Conservation (phyloP, 345 rosid genomes). For the Eucalyptus pauciflora region DNA sequence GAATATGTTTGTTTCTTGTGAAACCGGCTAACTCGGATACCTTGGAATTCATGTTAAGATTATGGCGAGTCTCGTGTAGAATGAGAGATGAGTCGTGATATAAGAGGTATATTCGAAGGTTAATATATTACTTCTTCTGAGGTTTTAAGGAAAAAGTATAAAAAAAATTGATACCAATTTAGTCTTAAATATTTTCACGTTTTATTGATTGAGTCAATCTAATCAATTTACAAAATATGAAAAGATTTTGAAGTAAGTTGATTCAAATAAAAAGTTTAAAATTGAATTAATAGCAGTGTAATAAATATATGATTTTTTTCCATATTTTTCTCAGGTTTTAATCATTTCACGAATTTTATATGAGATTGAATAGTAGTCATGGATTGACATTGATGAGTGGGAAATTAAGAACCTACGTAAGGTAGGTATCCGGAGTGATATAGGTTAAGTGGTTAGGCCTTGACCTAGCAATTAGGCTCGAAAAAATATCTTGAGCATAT, state of each 20-base stretch:
- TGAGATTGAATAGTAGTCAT: neutral
- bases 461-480: neutral
- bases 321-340: neutral
- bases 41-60: neutral
- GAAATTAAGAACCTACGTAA: neutral
- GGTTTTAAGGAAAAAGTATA: neutral
- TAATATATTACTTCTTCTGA: neutral
- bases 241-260: too few relatives aligned
- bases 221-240: too few relatives aligned
- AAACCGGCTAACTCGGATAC: neutral
- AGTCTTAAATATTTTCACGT: accelerated
- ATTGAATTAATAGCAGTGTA: accelerated
- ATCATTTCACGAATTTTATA: neutral
- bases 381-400: neutral
- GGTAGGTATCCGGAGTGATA: neutral
- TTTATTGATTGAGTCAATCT: too few relatives aligned
- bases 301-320: too few relatives aligned
- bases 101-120: neutral
- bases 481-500: neutral
- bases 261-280: too few relatives aligned
- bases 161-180: too few relatives aligned
- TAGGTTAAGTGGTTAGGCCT: neutral
- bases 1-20: neutral
- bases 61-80: neutral
- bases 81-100: neutral